A percentile compares a stretch with the other conserved stretches of the same genome.
phyloP scores from a whole-genome alignment of 2,329 filamentous ascomycete species.

The Arachnopeziza araneosa region DNA sequence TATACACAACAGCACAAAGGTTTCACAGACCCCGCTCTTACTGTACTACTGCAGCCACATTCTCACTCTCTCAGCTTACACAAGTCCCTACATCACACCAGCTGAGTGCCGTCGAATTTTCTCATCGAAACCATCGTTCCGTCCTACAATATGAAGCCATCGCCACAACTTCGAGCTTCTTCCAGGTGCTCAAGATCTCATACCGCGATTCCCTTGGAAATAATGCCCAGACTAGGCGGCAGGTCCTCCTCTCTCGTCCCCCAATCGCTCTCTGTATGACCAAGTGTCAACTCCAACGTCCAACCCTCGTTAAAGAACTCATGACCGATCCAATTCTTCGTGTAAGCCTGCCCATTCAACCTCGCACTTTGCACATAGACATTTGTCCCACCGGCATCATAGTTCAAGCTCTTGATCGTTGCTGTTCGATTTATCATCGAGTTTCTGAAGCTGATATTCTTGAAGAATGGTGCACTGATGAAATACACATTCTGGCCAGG shows the following conservation, averaged over 20 bases:
- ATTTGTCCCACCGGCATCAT: slow-evolving; percentile 47
- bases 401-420: slow-evolving; percentile 54
- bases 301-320: slow-evolving; percentile 62
- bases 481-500: slow-evolving; percentile 66
- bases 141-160: too few species aligned
- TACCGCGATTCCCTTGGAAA: not conserved
- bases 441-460: slow-evolving; percentile 51
- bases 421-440: slow-evolving; percentile 54
- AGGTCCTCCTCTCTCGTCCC: slow-evolving; percentile 53
- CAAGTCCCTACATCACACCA: not conserved
- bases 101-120: not conserved
- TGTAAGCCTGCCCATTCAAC: slow-evolving; percentile 54
- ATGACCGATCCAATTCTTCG: slow-evolving; percentile 63
- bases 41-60: not conserved
- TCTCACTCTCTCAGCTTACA: not conserved
- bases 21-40: not conserved
- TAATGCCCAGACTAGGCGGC: slow-evolving; percentile 46
- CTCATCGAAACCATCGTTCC: too few species aligned
- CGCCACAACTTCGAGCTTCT: too few species aligned
- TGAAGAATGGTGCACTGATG: slow-evolving; percentile 63
- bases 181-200: not conserved
- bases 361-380: slow-evolving; percentile 59
- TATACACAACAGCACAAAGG: not conserved
- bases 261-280: slow-evolving; percentile 56
- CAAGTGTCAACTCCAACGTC: slow-evolving; percentile 56